Conservation (phyloP, 192 early-diverging fungal genomes). For the Coemansia sp. region DNA sequence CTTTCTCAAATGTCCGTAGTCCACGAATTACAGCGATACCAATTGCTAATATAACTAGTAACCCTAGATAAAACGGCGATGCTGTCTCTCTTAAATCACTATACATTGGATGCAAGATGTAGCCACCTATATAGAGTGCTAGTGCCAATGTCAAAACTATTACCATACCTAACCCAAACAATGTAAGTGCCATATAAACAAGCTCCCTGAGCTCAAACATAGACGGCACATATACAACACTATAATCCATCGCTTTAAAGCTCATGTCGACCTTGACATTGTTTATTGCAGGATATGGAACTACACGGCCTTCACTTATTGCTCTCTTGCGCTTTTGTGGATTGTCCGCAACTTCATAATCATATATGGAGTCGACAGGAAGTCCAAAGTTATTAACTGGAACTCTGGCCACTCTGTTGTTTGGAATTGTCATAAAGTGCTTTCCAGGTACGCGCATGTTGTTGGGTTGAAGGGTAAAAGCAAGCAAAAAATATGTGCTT, state of each 20-base stretch:
- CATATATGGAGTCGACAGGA: conserved; percentile 5
- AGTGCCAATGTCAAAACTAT: not conserved
- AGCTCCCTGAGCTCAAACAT: not conserved
- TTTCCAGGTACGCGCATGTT: conserved; percentile 4
- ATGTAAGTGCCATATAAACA: not conserved
- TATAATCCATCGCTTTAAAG: conserved; percentile 10
- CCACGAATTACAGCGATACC: too few species aligned
- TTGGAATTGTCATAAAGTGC: not conserved
- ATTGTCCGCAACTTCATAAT: conserved; percentile 16
- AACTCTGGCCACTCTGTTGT: not conserved
- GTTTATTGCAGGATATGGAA: conserved; percentile 1
- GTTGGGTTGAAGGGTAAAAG: conserved; percentile 10
- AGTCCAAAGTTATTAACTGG: conserved; percentile 1
- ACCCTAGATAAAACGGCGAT: not conserved
- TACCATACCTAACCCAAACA: not conserved
- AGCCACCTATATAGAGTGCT: not conserved
- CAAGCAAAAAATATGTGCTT: not conserved
- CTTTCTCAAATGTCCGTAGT: not conserved
- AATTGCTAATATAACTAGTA: not conserved
- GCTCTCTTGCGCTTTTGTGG: not conserved
- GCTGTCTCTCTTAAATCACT: too few species aligned
- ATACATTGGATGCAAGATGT: not conserved
- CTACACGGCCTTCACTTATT: not conserved
- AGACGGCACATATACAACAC: conserved; percentile 10
- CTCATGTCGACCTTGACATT: not conserved